Evolutionary conservation across 371 early-diverging fungal species (phyloP), one percentile per base, ranked within the genome.

Genomic region (Massospora cicadina): DNA sequence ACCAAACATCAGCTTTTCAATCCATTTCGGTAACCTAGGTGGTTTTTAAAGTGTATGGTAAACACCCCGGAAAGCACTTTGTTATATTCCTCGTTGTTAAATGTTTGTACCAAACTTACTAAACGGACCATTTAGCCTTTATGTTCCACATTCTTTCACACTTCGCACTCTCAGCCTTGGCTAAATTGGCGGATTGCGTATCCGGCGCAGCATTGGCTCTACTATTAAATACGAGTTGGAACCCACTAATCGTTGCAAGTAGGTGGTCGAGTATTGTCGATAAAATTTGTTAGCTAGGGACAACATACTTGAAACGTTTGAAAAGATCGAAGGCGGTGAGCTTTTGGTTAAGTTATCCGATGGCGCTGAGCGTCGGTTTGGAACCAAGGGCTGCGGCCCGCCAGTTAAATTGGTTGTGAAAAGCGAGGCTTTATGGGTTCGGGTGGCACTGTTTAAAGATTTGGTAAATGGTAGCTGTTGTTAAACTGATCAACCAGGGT

Each of bases 341-440:
- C n/a, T 62, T n/a, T 5, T 17, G 17, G 27, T 62, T 28, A 25
- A 72, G 10, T 65, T 69, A 13, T 65, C 67, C 21, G 33, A 64
- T 56, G 71, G 70, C 12, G 32, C 63, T 33, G 30, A 54, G n/a
- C 63, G 65, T 21, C 65, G 66, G 7, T 76, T 74, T 66, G 79
- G 77, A 33, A 62, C 54, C 12, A 58, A 55, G 24, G 69, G 67
- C 56, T 24, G 65, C 32, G 66, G 68, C 28, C 65, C 72, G 3
- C 56, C 61, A 33, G 76, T 75, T 5, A 68, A 65, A 60, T 55
- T 83, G 23, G 68, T 65, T 17, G 75, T 81, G 24, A 63, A 69
- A 2, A 71, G 71, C 61, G 76, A 77, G 58, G 60, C 65, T 27
- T 81, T 83, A 63, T 83, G 81, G 82, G 31, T 76, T 54, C 74